Conservation (phyloP, 768 basidiomycete genomes). For the Boletus sp. region DNA sequence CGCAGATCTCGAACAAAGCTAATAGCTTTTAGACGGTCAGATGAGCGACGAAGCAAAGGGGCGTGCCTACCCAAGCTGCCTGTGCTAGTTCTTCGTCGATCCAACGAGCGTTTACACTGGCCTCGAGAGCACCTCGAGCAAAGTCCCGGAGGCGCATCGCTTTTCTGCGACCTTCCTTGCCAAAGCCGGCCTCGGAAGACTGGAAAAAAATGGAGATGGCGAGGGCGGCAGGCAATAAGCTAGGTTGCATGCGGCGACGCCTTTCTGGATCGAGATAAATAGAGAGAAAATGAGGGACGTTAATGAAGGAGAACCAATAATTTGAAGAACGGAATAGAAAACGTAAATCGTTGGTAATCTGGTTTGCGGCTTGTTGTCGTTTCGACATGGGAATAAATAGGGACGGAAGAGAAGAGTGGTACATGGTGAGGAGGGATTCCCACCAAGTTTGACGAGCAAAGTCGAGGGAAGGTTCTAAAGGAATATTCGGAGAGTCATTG, state of each 20-base stretch:
- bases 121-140: conserved; percentile 68
- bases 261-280: conserved; percentile 54
- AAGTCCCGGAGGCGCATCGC: conserved; percentile 63
- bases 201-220: conserved; percentile 68
- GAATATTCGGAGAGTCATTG: conserved; percentile 30
- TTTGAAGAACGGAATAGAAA: conserved; percentile 64
- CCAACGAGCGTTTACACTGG: conserved; percentile 68
- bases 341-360: conserved; percentile 55
- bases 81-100: conserved; percentile 73
- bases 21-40: conserved; percentile 46
- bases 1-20: conserved; percentile 69
- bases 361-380: conserved; percentile 45
- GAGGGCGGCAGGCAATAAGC: conserved; percentile 59
- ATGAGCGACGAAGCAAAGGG: conserved; percentile 1
- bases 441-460: conserved; percentile 78
- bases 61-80: conserved; percentile 65
- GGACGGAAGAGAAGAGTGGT: conserved; percentile 37
- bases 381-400: conserved; percentile 38
- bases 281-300: conserved; percentile 64
- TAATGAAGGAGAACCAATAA: conserved; percentile 75
- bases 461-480: conserved; percentile 57
- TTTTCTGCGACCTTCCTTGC: conserved; percentile 49
- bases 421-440: conserved; percentile 64
- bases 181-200: conserved; percentile 60
- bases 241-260: conserved; percentile 63